These are phyloP conservation scores for Cladosporium sp. DNA, from an alignment of 2,329 filamentous ascomycete genomes.

Conservation along the genomic window DNA sequence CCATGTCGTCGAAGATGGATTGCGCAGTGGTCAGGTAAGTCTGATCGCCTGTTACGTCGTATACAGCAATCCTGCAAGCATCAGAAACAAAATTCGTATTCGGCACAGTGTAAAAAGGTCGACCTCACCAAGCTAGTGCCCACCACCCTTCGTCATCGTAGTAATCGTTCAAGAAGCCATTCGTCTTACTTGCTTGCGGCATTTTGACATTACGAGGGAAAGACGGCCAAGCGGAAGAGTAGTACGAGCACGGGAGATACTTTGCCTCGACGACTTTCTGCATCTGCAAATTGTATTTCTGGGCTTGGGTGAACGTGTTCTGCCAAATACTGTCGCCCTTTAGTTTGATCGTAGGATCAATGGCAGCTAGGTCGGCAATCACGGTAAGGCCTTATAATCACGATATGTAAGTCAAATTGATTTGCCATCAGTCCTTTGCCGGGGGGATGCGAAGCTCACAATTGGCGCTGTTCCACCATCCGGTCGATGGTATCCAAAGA, in stretches of 20 bases:
- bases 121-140: constrained; percentile 45
- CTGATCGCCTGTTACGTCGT: constrained; percentile 46
- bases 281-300: constrained; percentile 25
- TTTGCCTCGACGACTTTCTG: constrained; percentile 13
- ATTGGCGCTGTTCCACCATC: constrained; percentile 32
- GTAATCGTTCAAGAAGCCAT: constrained; percentile 31
- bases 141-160: constrained; percentile 55
- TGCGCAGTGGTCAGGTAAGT: constrained; percentile 46
- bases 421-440: no score
- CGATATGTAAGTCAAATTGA: neutral
- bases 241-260: constrained; percentile 14
- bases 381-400: constrained; percentile 25
- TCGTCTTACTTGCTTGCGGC: constrained; percentile 4
- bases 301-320: constrained; percentile 24
- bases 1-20: constrained; percentile 47
- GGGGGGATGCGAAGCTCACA: constrained; percentile 13
- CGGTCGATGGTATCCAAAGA: constrained; percentile 29
- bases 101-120: neutral
- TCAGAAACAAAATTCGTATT: neutral
- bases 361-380: constrained; percentile 25
- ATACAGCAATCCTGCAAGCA: constrained; percentile 40
- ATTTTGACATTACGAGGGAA: neutral
- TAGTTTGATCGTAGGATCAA: constrained; percentile 21
- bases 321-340: constrained; percentile 15
- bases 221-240: neutral